Evolutionary conservation across 345 rosid genomes (phyloP).

Genomic region (Gossypium anomalum): DNA sequence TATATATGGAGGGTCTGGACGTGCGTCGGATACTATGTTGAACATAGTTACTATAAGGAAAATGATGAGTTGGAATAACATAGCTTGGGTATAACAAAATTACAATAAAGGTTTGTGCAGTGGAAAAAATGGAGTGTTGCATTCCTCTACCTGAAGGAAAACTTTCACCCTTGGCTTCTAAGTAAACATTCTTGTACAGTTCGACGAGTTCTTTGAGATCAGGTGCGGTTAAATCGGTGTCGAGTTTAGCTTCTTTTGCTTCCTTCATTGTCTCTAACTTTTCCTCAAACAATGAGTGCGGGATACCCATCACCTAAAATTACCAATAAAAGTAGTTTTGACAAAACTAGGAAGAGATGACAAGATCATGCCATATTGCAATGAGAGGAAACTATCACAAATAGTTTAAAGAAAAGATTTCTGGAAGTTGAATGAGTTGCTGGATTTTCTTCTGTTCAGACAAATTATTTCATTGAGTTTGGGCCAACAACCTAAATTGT

Average conservation of each 20-base stretch:
- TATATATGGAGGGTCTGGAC: not conserved
- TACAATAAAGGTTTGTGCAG: not conserved
- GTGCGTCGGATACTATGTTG: not conserved
- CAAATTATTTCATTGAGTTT: not conserved
- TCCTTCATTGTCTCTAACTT: constrained; percentile 66
- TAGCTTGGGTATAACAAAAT: not conserved
- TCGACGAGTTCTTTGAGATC: constrained; percentile 83
- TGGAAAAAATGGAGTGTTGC: not conserved
- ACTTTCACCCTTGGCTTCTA: constrained; percentile 51
- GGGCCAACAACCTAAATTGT: not conserved
- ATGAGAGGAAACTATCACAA: not conserved
- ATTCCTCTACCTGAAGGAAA: constrained; percentile 75
- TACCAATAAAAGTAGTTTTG: not conserved
- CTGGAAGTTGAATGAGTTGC: not conserved
- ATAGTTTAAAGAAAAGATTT: not conserved
- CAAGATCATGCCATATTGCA: constrained; percentile 1
- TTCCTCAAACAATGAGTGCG: constrained; percentile 78
- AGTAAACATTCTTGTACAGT: constrained; percentile 75
- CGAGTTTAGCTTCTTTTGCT: constrained; percentile 54
- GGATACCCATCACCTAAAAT: constrained; percentile 77
- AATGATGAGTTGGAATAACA: not conserved
- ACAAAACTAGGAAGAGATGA: constrained; percentile 7
- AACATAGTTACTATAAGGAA: not conserved
- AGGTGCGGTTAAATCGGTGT: constrained; percentile 60
- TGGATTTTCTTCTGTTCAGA: not conserved